These are phyloP conservation scores for Teratosphaeriaceae sp. DNA, from an alignment of 2,329 filamentous ascomycete species.

Conservation along the genomic window DNA sequence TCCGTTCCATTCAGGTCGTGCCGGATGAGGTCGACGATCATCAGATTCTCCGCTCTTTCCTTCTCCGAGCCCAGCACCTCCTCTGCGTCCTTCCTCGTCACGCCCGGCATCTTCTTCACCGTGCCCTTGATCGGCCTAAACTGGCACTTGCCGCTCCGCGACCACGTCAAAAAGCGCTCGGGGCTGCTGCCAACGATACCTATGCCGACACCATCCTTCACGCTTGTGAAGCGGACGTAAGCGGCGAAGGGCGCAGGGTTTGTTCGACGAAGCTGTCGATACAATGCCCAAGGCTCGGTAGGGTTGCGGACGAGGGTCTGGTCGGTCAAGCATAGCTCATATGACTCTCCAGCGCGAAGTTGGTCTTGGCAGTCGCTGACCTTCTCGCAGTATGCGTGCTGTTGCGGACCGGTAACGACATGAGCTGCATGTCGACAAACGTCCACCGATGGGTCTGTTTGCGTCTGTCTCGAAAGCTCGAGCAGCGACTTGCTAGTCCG, in stretches of 20 bases:
- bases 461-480: too few species aligned
- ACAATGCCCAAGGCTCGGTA: constrained; percentile 57
- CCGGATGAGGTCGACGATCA: constrained; percentile 96
- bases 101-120: constrained; percentile 65
- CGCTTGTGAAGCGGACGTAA: constrained; percentile 60
- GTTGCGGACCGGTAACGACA: constrained; percentile 18
- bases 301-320: constrained; percentile 56
- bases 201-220: constrained; percentile 12
- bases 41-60: constrained; percentile 91
- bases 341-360: constrained; percentile 72
- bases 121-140: constrained; percentile 97
- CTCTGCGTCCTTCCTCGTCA: constrained; percentile 67
- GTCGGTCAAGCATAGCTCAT: constrained; percentile 77
- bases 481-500: constrained; percentile 1
- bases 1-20: constrained; percentile 87
- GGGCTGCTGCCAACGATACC: constrained; percentile 80
- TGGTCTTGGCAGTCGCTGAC: constrained; percentile 63
- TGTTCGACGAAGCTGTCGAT: constrained; percentile 58
- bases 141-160: constrained; percentile 54
- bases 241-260: constrained; percentile 84
- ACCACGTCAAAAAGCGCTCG: constrained; percentile 77
- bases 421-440: too few species aligned
- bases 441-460: too few species aligned
- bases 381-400: constrained; percentile 53
- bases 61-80: constrained; percentile 71